Conservation (phyloP, 148 eudicot species). For the Silene conica region DNA sequence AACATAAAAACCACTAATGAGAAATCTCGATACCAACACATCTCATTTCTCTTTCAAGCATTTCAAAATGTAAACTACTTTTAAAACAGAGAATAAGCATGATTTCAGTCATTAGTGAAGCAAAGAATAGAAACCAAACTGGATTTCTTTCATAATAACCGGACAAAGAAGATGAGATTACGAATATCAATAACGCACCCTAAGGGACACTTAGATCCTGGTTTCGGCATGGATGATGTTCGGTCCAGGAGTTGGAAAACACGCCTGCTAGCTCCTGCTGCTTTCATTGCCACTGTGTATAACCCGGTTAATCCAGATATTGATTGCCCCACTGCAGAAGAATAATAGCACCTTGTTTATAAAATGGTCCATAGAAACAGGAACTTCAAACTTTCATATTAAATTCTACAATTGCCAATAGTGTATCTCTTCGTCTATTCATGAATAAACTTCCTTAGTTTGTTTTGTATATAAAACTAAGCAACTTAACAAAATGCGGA, state of each 20-base stretch:
- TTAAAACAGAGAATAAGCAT: neutral
- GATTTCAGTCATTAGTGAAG: neutral
- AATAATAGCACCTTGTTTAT: neutral
- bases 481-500: neutral
- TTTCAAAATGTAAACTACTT: neutral
- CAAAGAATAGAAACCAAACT: neutral
- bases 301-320: constrained; percentile 70
- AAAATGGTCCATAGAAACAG: neutral
- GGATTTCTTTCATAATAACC: neutral
- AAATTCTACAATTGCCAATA: neutral
- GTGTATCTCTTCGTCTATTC: neutral
- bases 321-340: constrained; percentile 70
- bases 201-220: constrained; percentile 73
- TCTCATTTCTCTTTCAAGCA: neutral
- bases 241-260: constrained; percentile 92
- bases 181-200: constrained; percentile 39
- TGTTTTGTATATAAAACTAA: no score
- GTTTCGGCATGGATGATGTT: constrained; percentile 59
- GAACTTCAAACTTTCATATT: neutral
- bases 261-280: constrained; percentile 97
- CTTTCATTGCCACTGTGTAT: constrained; percentile 89
- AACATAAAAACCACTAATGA: neutral
- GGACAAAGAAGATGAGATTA: constrained; percentile 6
- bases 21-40: neutral
- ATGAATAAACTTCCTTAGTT: neutral